phyloP scores from a whole-genome alignment of 208 protist species.

The Trypanosoma avium region DNA sequence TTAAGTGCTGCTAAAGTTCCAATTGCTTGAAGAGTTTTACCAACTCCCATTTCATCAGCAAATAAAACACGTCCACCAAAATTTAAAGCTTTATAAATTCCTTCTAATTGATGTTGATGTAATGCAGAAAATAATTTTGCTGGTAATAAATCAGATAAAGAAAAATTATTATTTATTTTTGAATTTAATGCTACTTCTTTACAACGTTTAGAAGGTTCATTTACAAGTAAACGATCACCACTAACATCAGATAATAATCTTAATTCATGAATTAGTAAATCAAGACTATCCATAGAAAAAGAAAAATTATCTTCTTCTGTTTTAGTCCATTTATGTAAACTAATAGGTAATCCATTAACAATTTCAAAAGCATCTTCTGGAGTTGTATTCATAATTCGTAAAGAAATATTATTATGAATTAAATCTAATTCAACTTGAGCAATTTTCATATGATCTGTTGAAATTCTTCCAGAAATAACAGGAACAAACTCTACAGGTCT shows the following conservation, averaged over 20 bases:
- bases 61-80: conserved; percentile 56
- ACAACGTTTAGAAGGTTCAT: conserved; percentile 19
- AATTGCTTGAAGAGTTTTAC: conserved; percentile 77
- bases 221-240: conserved; percentile 16
- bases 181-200: background rate
- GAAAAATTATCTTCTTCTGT: conserved; percentile 10
- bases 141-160: conserved; percentile 20
- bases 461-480: conserved; percentile 36
- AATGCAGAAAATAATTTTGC: conserved; percentile 31
- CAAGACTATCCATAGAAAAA: conserved; percentile 22
- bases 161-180: background rate
- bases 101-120: conserved; percentile 64
- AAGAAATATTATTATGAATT: conserved; percentile 5
- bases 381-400: conserved; percentile 26
- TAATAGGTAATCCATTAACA: conserved; percentile 18
- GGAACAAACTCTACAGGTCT: conserved; percentile 35
- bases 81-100: conserved; percentile 45
- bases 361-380: conserved; percentile 18
- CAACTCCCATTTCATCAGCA: conserved; percentile 87
- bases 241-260: conserved; percentile 5
- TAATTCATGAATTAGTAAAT: conserved; percentile 26
- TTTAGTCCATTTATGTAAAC: conserved; percentile 13
- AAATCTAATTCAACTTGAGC: conserved; percentile 55
- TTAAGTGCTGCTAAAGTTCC: conserved; percentile 54
- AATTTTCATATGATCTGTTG: conserved; percentile 39